Evolutionary conservation across 2,329 filamentous ascomycete species (phyloP).

Genomic region (Tolypocladium ophioglossoides): DNA sequence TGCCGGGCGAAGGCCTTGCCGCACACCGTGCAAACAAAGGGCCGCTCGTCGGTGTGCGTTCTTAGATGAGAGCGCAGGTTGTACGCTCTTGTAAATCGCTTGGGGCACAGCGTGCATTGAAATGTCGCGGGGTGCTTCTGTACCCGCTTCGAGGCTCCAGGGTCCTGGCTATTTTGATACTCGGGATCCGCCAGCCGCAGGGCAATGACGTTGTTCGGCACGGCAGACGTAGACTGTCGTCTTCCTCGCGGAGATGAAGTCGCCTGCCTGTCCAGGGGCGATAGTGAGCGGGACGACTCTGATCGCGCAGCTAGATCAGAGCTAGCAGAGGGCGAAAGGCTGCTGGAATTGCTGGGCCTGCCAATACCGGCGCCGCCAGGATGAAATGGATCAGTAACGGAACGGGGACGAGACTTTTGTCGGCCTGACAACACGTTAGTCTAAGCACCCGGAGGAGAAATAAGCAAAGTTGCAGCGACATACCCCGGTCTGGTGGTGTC

Average conservation of each 20-base stretch:
- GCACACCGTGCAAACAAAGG: conserved; percentile 94
- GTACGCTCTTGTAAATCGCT: conserved; percentile 92
- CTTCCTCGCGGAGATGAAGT: conserved; percentile 22
- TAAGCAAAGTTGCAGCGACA: conserved; percentile 7
- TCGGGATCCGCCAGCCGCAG: conserved; percentile 83
- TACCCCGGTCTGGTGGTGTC: conserved; percentile 68
- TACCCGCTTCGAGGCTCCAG: conserved; percentile 62
- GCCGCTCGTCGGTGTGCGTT: conserved; percentile 93
- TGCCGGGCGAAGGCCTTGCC: conserved; percentile 96
- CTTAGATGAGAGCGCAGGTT: conserved; percentile 91
- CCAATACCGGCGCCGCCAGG: conserved; percentile 29
- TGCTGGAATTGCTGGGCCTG: conserved; percentile 27
- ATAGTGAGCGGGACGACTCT: conserved; percentile 45
- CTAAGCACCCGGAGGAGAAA: neutral
- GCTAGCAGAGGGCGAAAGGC: conserved; percentile 40
- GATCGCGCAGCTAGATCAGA: conserved; percentile 32
- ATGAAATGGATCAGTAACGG: conserved; percentile 51
- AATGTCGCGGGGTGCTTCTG: conserved; percentile 98
- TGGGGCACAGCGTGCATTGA: conserved; percentile 86
- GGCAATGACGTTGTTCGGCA: conserved; percentile 61
- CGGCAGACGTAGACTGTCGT: conserved; percentile 54
- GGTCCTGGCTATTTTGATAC: conserved; percentile 55
- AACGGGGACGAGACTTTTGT: conserved; percentile 38
- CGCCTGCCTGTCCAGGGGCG: conserved; percentile 45
- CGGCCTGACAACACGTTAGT: conserved; percentile 25